phyloP scores from a whole-genome alignment of 176 grass and related monocot species.

The Musa troglodytarum region DNA sequence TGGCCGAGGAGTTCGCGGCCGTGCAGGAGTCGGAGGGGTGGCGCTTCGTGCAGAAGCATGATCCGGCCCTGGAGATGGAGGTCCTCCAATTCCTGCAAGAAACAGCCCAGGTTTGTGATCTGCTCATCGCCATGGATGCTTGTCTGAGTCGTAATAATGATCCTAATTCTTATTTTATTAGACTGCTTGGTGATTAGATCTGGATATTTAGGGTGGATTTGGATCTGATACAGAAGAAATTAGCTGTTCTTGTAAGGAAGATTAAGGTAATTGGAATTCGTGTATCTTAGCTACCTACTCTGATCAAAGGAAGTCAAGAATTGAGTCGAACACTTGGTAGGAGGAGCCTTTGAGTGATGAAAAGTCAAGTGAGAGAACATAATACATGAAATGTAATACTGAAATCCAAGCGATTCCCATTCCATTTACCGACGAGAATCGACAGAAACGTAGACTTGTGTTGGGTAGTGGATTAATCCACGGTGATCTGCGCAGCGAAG shows the following conservation, averaged over 20 bases:
- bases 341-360: too few relatives aligned
- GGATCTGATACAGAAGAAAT: neutral
- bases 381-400: too few relatives aligned
- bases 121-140: neutral
- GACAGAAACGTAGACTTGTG: too few relatives aligned
- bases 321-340: too few relatives aligned
- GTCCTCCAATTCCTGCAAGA: slow-evolving; percentile 49
- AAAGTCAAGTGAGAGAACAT: too few relatives aligned
- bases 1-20: slow-evolving; percentile 36
- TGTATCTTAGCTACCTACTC: neutral
- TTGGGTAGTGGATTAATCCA: too few relatives aligned
- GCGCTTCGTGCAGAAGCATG: slow-evolving; percentile 60
- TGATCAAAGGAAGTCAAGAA: too few relatives aligned
- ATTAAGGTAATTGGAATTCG: neutral
- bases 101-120: slow-evolving; percentile 26
- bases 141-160: neutral
- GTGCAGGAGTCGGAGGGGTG: slow-evolving; percentile 60
- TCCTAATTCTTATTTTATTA: neutral
- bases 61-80: slow-evolving; percentile 52
- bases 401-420: too few relatives aligned
- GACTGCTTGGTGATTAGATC: too few relatives aligned
- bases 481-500: slow-evolving; percentile 9
- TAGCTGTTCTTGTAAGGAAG: neutral
- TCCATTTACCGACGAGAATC: too few relatives aligned
- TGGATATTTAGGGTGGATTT: neutral